Conservation (phyloP, 306 rosid genomes). For the Vachellia pachyceras region DNA sequence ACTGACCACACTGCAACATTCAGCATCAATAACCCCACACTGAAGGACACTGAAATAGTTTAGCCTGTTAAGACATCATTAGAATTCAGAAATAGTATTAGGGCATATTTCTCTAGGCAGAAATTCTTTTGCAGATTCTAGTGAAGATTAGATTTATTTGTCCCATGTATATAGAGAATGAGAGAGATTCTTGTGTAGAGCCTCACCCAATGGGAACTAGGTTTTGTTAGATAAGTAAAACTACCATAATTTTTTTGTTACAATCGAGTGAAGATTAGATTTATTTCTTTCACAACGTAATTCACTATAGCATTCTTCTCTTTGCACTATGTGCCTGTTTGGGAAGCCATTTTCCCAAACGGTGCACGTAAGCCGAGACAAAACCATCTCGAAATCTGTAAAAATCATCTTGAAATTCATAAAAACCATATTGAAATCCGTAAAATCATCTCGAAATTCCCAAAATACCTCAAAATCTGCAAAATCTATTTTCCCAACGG, state of each 20-base stretch:
- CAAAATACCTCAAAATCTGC: too few relatives aligned
- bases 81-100: slow-evolving; percentile 32
- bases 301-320: too few relatives aligned
- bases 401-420: too few relatives aligned
- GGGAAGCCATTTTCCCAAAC: too few relatives aligned
- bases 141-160: slow-evolving; percentile 31
- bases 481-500: too few relatives aligned
- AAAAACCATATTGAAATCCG: too few relatives aligned
- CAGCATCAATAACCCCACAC: too few relatives aligned
- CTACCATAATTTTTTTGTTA: background rate
- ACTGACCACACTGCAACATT: too few relatives aligned
- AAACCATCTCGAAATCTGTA: too few relatives aligned
- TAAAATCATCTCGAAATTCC: too few relatives aligned
- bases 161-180: slow-evolving; percentile 24
- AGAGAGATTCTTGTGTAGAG: slow-evolving; percentile 50
- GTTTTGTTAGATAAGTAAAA: slow-evolving; percentile 22
- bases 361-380: too few relatives aligned
- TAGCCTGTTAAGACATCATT: slow-evolving; percentile 32
- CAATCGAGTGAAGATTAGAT: too few relatives aligned
- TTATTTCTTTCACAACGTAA: background rate
- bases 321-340: background rate
- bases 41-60: slow-evolving; percentile 7
- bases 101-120: slow-evolving; percentile 41
- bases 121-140: slow-evolving; percentile 18
- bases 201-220: slow-evolving; percentile 25